Percentiles rank a stretch among this genome's conserved stretches.
These are phyloP conservation scores for Ceratocystis cacaofunesta DNA, from an alignment of 2,329 filamentous ascomycete genomes.

Conservation along the genomic window DNA sequence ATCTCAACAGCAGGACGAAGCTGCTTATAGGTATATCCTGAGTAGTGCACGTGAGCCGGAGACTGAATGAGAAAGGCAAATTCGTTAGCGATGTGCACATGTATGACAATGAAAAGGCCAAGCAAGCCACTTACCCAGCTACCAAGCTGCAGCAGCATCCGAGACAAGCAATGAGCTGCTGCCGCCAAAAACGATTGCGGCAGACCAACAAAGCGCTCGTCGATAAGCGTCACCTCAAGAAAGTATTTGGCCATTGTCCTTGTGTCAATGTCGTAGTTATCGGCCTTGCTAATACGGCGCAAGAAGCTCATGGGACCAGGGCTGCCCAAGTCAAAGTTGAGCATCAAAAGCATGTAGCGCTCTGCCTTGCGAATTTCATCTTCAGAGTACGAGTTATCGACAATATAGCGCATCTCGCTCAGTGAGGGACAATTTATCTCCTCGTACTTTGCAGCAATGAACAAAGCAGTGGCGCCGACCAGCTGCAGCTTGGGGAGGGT, in stretches of 20 bases:
- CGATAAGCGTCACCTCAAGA: conserved; percentile 91
- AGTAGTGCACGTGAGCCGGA: conserved; percentile 76
- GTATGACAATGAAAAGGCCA: not conserved
- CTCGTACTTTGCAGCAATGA: conserved; percentile 94
- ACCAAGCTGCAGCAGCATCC: conserved; percentile 78
- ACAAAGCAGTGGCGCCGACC: conserved; percentile 87
- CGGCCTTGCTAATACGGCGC: conserved; percentile 90
- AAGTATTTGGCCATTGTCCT: conserved; percentile 96
- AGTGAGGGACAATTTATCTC: conserved; percentile 97
- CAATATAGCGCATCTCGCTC: conserved; percentile 95
- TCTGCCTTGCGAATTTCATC: conserved; percentile 96
- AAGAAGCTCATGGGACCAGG: conserved; percentile 99
- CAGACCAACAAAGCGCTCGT: conserved; percentile 87
- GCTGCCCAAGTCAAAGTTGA: conserved; percentile 90
- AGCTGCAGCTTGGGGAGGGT: conserved; percentile 90
- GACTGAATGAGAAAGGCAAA: conserved; percentile 35
- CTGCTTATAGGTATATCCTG: conserved; percentile 79
- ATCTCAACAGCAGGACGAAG: conserved; percentile 61
- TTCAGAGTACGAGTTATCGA: conserved; percentile 73
- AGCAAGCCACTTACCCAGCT: conserved; percentile 60
- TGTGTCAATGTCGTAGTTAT: conserved; percentile 93
- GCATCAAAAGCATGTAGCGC: conserved; percentile 94
- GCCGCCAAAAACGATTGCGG: conserved; percentile 83
- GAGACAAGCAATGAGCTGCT: conserved; percentile 80
- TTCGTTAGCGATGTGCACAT: not conserved